phyloP scores from a whole-genome alignment of 495 filamentous ascomycete species.

The Aspergillus kassunensis region DNA sequence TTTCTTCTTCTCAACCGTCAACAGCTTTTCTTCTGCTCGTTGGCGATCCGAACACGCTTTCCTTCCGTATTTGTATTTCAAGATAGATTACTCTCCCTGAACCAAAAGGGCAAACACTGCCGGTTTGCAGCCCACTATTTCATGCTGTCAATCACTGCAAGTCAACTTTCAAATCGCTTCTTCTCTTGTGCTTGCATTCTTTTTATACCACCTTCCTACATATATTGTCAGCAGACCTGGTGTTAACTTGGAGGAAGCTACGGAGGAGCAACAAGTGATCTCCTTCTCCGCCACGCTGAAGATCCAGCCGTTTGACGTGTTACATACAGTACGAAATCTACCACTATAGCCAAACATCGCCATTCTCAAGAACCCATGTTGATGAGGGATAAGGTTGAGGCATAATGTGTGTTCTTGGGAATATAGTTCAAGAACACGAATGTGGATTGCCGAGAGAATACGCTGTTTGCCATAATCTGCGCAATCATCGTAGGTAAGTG shows the following conservation, averaged over 20 bases:
- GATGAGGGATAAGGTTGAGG: too few species aligned
- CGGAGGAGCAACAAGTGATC: too few species aligned
- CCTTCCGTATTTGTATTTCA: conserved; percentile 10
- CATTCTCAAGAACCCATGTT: conserved; percentile 2
- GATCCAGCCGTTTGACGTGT: background rate
- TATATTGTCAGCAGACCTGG: background rate
- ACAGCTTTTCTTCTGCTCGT: conserved; percentile 5
- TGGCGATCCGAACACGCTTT: conserved; percentile 11
- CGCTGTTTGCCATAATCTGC: too few species aligned
- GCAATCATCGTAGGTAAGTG: too few species aligned
- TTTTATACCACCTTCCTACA: background rate
- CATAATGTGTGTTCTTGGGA: too few species aligned
- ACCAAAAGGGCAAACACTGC: background rate
- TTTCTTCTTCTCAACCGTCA: conserved; percentile 5
- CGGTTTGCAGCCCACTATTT: conserved; percentile 1
- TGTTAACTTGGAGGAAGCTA: background rate
- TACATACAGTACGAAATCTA: background rate
- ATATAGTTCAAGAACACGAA: too few species aligned
- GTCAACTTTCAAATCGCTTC: background rate
- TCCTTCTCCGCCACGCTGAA: too few species aligned
- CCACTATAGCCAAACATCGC: background rate
- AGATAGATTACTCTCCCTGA: conserved; percentile 1
- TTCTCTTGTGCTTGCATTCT: background rate
- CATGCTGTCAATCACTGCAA: background rate
- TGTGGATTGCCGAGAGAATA: too few species aligned